A percentile compares a stretch with the other conserved stretches of the same genome.
Evolutionary conservation across 768 basidiomycete genomes (phyloP).

Genomic region (Obba rivulosa): DNA sequence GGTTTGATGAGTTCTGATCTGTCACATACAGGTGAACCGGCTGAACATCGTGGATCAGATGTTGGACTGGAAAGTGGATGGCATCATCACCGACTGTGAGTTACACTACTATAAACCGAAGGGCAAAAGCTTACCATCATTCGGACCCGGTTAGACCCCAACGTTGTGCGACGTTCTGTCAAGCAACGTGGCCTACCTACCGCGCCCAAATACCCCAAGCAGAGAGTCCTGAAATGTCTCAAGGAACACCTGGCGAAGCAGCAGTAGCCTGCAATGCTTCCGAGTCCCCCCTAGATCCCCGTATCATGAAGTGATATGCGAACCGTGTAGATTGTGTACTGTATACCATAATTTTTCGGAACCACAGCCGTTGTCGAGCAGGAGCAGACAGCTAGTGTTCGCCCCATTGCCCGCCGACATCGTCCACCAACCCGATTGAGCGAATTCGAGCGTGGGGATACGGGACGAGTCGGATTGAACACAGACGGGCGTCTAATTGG

Average conservation of each 20-base stretch:
- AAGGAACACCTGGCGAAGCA: conserved; percentile 39
- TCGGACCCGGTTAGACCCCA: conserved; percentile 36
- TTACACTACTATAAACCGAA: too few relatives aligned
- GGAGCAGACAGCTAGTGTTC: too few relatives aligned
- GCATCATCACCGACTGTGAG: conserved; percentile 70
- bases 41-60: conserved; percentile 59
- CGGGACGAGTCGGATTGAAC: conserved; percentile 9
- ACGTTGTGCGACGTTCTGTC: conserved; percentile 49
- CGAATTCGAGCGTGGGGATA: not conserved
- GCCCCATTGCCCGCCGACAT: not conserved
- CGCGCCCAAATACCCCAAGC: conserved; percentile 54
- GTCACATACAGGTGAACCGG: conserved; percentile 45
- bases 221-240: conserved; percentile 58
- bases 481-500: conserved; percentile 12
- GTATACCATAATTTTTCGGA: too few relatives aligned
- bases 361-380: too few relatives aligned
- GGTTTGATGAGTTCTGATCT: not conserved
- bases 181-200: conserved; percentile 47
- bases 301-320: too few relatives aligned
- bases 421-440: too few relatives aligned
- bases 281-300: not conserved
- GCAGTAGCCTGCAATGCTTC: not conserved
- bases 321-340: conserved; percentile 4
- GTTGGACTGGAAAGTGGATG: conserved; percentile 58
- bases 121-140: not conserved